phyloP scores from a whole-genome alignment of 2,329 filamentous ascomycete species.

The Plectosphaerella sp. region DNA sequence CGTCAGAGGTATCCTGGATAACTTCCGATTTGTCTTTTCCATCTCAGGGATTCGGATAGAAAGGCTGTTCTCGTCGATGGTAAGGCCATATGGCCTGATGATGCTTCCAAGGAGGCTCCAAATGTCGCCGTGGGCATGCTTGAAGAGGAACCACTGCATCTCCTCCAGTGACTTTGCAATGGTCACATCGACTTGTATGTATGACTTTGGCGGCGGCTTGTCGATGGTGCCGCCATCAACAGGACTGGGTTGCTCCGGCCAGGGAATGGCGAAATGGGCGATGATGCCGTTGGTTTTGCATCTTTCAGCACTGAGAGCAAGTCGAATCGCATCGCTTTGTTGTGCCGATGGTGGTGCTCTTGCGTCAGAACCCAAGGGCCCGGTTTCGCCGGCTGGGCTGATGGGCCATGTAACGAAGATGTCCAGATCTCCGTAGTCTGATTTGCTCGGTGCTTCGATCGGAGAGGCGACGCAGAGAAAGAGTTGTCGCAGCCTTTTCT shows the following conservation, averaged over 20 bases:
- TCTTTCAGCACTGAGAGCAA: slow-evolving; percentile 39
- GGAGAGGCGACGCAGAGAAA: slow-evolving; percentile 55
- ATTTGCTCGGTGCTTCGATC: slow-evolving; percentile 66
- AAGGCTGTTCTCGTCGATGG: slow-evolving; percentile 58
- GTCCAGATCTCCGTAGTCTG: slow-evolving; percentile 69
- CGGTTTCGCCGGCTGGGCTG: too few relatives aligned
- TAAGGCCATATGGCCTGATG: slow-evolving; percentile 63
- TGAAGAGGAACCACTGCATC: slow-evolving; percentile 63
- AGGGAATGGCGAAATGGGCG: slow-evolving; percentile 50
- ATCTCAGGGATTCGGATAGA: slow-evolving; percentile 65
- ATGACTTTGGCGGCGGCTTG: slow-evolving; percentile 13
- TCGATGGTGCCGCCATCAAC: neutral
- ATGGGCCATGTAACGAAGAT: slow-evolving; percentile 47
- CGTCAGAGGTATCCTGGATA: slow-evolving; percentile 56
- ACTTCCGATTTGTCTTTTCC: slow-evolving; percentile 52
- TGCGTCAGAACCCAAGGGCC: too few relatives aligned
- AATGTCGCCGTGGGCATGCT: slow-evolving; percentile 66
- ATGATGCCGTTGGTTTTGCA: slow-evolving; percentile 20
- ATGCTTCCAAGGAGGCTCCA: slow-evolving; percentile 62
- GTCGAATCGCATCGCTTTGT: slow-evolving; percentile 4
- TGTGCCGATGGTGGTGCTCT: neutral
- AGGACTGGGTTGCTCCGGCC: slow-evolving; percentile 30
- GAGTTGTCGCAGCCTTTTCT: slow-evolving; percentile 40
- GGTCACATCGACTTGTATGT: slow-evolving; percentile 67
- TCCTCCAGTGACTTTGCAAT: slow-evolving; percentile 37